Evolutionary conservation across 345 rosid species (phyloP), one percentile per base, ranked within the genome.

Genomic region (Barbarea vulgaris): DNA sequence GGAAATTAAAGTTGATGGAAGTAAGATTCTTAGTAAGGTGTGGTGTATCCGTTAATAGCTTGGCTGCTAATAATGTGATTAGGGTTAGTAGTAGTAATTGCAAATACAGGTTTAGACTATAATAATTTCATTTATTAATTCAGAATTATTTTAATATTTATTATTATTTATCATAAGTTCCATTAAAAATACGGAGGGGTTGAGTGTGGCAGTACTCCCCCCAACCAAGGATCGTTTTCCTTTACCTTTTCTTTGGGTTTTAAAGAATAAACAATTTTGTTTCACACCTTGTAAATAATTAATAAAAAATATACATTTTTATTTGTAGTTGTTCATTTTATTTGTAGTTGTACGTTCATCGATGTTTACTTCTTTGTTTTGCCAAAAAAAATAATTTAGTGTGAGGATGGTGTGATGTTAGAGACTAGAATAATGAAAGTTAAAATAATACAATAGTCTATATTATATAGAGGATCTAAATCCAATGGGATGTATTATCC

Each of bases 1-100:
- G 98, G 58, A 81, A 78, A 62, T 65, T 93, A 84, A 89, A 88
- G 85, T 70, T 91, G n/a, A 63, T 80, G 81, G 77, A 91, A 77
- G 74, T 91, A 15, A 93, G 82, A 60, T 86, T 91, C 65, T 33
- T 8, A 66, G 96, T 84, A 5, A 80, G 85, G 72, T 93, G 98
- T 68, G 50, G 75, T 51, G 70, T 93, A 58, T 73, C 83, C 30
- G 88, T 93, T 31, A 71, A 89, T 64, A 81, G 48, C 58, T 67
- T 93, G 19, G 19, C 88, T 51, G 55, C 83, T 58, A 74, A 80
- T 67, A 83, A 70, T 10, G 61, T 69, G 22, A 84, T 93, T 66
- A 77, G 76, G 5, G 87, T 88, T 76, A 82, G 67, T 11, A 80
- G 80, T 14, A 91, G 88, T 61, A 82, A 84, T 39, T 91, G 98